phyloP scores from a whole-genome alignment of 2,329 filamentous ascomycete genomes.

The Xylariaceae sp. region DNA sequence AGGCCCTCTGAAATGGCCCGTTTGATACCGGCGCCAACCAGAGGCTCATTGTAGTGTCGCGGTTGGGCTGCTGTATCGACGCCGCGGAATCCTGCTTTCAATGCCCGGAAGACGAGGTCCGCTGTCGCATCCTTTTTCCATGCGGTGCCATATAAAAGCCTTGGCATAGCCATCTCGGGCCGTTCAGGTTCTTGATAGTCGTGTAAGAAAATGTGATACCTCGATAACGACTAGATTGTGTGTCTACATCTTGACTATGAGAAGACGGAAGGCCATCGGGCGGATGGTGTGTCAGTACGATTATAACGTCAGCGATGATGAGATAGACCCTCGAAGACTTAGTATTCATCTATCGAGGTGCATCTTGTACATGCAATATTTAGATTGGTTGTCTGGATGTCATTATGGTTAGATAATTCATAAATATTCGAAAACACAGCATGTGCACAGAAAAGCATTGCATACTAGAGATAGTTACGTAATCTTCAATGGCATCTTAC shows the following conservation, averaged over 20 bases:
- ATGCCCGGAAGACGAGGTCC: constrained; percentile 61
- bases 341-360: too few species aligned
- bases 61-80: constrained; percentile 77
- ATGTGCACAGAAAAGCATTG: too few species aligned
- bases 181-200: not conserved
- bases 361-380: too few species aligned
- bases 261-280: not conserved
- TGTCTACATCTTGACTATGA: constrained; percentile 2
- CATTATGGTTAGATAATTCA: too few species aligned
- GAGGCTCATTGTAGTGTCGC: constrained; percentile 67
- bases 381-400: too few species aligned
- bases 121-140: constrained; percentile 71
- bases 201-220: not conserved
- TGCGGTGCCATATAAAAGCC: constrained; percentile 72
- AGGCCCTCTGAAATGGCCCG: constrained; percentile 54
- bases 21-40: constrained; percentile 62
- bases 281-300: constrained; percentile 1
- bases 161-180: constrained; percentile 39
- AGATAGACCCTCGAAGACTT: not conserved
- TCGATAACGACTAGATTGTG: not conserved
- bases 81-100: constrained; percentile 63
- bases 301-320: not conserved
- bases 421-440: too few species aligned
- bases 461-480: too few species aligned
- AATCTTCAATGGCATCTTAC: too few species aligned